phyloP scores from a whole-genome alignment of 257 asterid species.

The Cinchona pubescens region DNA sequence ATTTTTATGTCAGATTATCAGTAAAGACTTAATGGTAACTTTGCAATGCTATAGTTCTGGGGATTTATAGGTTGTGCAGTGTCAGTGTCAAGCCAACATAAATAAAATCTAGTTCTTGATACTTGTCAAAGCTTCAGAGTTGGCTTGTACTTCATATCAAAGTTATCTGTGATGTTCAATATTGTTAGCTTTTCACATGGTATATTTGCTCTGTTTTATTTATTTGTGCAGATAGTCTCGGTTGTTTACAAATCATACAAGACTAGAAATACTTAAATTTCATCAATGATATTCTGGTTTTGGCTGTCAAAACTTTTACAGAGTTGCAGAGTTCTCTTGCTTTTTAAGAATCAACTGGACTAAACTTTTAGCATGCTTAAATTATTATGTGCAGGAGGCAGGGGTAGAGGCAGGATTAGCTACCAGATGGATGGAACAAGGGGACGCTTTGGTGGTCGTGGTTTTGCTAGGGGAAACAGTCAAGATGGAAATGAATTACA shows the following conservation, averaged over 20 bases:
- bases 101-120: neutral
- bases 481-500: conserved; percentile 61
- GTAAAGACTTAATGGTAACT: neutral
- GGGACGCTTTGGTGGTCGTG: conserved; percentile 74
- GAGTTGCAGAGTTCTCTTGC: neutral
- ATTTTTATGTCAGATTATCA: neutral
- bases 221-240: neutral
- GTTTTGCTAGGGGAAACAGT: conserved; percentile 43
- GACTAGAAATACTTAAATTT: neutral
- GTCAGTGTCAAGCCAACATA: neutral
- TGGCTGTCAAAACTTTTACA: neutral
- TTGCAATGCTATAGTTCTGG: neutral
- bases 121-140: neutral
- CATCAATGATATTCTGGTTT: neutral
- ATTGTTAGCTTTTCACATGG: neutral
- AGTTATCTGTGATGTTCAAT: neutral
- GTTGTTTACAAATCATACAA: neutral
- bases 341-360: neutral
- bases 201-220: neutral
- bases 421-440: conserved; percentile 61
- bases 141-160: neutral
- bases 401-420: conserved; percentile 80
- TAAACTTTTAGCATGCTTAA: neutral
- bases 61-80: neutral
- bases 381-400: conserved; percentile 56